Conservation (phyloP, 768 basidiomycete genomes). For the Strobilomyces echinocephalus region DNA sequence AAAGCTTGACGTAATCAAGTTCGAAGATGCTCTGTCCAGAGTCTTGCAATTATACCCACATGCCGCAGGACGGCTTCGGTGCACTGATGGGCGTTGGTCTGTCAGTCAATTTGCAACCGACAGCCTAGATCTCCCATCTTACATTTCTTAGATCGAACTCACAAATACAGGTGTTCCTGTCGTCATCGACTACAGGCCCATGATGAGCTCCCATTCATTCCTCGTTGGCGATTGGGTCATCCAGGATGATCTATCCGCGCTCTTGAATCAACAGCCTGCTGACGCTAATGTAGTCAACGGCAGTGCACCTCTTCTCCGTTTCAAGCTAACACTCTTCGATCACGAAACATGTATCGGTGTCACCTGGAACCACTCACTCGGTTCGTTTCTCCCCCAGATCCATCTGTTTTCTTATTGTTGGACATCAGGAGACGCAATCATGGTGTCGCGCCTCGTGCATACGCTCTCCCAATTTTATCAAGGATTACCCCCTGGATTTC, state of each 20-base stretch:
- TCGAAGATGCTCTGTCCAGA: slow-evolving; percentile 22
- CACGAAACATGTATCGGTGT: slow-evolving; percentile 28
- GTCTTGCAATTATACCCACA: slow-evolving; percentile 24
- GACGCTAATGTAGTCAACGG: slow-evolving; percentile 16
- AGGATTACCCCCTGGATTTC: slow-evolving; percentile 4
- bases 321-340: slow-evolving; percentile 26
- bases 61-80: slow-evolving; percentile 20
- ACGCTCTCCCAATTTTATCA: slow-evolving; percentile 29
- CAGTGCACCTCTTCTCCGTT: slow-evolving; percentile 17
- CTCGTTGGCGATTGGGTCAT: slow-evolving; percentile 25
- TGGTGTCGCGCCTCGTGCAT: slow-evolving; percentile 29
- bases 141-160: slow-evolving; percentile 19
- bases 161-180: slow-evolving; percentile 17
- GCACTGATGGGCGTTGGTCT: slow-evolving; percentile 12
- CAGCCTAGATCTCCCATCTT: background rate
- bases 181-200: slow-evolving; percentile 9
- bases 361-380: slow-evolving; percentile 34
- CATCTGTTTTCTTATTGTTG: background rate
- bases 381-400: slow-evolving; percentile 6
- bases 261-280: slow-evolving; percentile 15
- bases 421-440: slow-evolving; percentile 26
- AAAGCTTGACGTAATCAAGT: slow-evolving; percentile 7
- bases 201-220: slow-evolving; percentile 6
- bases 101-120: slow-evolving; percentile 9
- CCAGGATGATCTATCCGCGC: slow-evolving; percentile 19